Evolutionary conservation across 257 asterid species (phyloP).

Genomic region (Nicotiana benthamiana): DNA sequence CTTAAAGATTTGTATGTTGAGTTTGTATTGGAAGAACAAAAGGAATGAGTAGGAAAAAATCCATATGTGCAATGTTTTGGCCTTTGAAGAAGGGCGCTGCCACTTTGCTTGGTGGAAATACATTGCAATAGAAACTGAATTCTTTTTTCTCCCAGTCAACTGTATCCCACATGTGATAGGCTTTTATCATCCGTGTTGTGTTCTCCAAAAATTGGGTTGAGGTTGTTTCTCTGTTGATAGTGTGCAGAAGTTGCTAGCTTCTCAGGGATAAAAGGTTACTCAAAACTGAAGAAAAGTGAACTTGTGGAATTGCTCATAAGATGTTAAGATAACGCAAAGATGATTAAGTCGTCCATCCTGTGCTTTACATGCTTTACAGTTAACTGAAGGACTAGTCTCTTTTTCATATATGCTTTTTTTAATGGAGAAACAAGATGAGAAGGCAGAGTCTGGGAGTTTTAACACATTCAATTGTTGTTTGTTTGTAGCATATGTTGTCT

Average conservation of each 20-base stretch:
- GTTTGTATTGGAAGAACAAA: slow-evolving; percentile 46
- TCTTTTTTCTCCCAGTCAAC: background rate
- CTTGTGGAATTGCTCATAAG: too few relatives aligned
- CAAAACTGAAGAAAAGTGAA: too few relatives aligned
- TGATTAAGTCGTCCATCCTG: too few relatives aligned
- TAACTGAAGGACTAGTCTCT: too few relatives aligned
- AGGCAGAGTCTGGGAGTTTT: too few relatives aligned
- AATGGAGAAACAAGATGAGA: too few relatives aligned
- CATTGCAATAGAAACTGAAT: background rate
- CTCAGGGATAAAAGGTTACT: too few relatives aligned
- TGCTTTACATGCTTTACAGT: too few relatives aligned
- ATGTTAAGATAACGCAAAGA: too few relatives aligned
- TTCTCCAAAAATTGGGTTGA: background rate
- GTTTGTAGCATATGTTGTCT: too few relatives aligned
- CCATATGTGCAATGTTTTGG: background rate
- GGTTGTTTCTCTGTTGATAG: background rate
- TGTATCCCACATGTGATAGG: background rate
- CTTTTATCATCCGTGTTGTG: background rate
- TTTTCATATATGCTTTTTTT: too few relatives aligned
- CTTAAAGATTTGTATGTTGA: slow-evolving; percentile 64
- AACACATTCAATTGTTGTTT: too few relatives aligned
- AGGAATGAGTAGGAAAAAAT: slow-evolving; percentile 10
- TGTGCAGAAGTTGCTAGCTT: background rate
- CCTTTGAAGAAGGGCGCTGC: background rate
- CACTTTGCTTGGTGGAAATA: background rate